Evolutionary conservation across 345 rosid species (phyloP), one percentile per base, ranked within the genome.

Genomic region (Xanthoceras sorbifolium): DNA sequence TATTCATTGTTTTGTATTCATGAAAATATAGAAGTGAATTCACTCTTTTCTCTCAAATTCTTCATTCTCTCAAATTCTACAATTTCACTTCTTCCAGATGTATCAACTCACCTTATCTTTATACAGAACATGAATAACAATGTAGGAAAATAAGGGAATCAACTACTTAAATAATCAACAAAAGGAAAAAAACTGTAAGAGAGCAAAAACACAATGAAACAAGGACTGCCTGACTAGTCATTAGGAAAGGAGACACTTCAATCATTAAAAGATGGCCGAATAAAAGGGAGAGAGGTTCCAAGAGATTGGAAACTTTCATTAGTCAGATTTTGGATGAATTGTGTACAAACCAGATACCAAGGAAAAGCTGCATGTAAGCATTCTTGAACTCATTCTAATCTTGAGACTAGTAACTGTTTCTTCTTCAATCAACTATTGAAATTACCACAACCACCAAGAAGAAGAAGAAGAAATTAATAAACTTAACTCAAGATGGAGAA

Each of bases 401-500:
- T 66, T 9, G 26, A 68, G 32, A 50, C n/a, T 71, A n/a, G 12
- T 12, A 55, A 71, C 28, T 57, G 59, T 23, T 55, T 71, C n/a
- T 34, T 34, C 55, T 22, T 25, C 72, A 25, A 72, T 8, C 32
- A 36, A 34, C 23, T 26, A 4, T 1, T 8, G 26, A 14, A 7
- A 59, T 25, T 59, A 72, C 44, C 26, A 70, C 7, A 70, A 54
- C 44, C 25, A 34, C 69, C 64, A 68, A 46, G 14, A 71, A 11
- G 36, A 68, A 46, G 14, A 71, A 11, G 36, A 34, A 18, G 12
- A 70, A 4, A 42, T 42, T 9, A 31, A 25, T 7, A 34, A 38
- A 59, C 18, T n/a, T 14, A 28, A 12, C 17, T 63, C 25, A 29
- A 28, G 23, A 42, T 29, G 20, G 12, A 26, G 48, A 18, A 52